Percentiles rank a stretch among this genome's conserved stretches.
Conservation (phyloP, 2,329 filamentous ascomycete genomes). For the Clarireedia monteithiana region DNA sequence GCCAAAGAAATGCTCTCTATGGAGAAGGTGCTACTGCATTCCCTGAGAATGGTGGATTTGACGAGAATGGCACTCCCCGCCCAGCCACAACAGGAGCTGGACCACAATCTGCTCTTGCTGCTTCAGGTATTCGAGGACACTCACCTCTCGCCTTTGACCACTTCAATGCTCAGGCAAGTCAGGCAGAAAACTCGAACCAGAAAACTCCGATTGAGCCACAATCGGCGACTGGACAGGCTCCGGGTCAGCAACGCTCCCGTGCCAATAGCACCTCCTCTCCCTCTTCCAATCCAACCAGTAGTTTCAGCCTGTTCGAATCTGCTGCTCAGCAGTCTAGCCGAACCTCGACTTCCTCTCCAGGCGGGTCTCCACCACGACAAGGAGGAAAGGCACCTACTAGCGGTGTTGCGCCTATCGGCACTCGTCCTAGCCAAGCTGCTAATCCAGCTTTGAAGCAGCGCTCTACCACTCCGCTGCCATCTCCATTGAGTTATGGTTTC, state of each 20-base stretch:
- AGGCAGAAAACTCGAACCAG: conserved; percentile 18
- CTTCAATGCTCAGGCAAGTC: conserved; percentile 37
- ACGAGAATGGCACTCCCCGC: conserved; percentile 58
- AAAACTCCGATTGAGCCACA: conserved; percentile 40
- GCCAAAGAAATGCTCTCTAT: conserved; percentile 91
- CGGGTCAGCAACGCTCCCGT: conserved; percentile 45
- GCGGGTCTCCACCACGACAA: conserved; percentile 68
- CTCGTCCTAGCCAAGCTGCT: conserved; percentile 58
- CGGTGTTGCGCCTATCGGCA: conserved; percentile 87
- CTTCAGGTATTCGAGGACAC: conserved; percentile 60
- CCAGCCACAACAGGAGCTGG: conserved; percentile 57
- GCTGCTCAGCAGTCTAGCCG: conserved; percentile 60
- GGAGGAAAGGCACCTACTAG: conserved; percentile 50
- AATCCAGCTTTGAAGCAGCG: conserved; percentile 58
- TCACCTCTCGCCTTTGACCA: conserved; percentile 78
- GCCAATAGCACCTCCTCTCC: conserved; percentile 83
- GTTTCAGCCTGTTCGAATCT: conserved; percentile 54
- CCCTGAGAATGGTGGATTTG: conserved; percentile 56
- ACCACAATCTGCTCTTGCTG: conserved; percentile 50
- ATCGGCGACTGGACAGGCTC: conserved; percentile 32
- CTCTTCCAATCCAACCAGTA: conserved; percentile 53
- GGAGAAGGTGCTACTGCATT: conserved; percentile 63
- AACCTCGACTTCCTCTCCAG: conserved; percentile 80
- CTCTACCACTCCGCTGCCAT: conserved; percentile 84
- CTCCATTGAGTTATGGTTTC: conserved; percentile 73